Base-by-base conservation (phyloP, 139 green algal genomes). In the Micromonas pusilla region DNA sequence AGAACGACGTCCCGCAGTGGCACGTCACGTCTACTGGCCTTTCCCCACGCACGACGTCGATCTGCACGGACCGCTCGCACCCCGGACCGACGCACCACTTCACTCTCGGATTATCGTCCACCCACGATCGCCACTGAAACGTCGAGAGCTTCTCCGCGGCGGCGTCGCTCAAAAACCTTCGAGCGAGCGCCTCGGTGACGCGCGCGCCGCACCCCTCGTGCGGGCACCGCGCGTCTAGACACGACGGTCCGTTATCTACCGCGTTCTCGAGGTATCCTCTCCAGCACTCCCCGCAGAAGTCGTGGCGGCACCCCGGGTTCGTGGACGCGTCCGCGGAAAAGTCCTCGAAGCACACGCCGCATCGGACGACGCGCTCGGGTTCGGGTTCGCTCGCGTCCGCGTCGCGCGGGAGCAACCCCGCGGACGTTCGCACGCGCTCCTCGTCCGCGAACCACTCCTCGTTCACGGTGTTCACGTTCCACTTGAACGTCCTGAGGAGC, bases 271-370 rank as follows among this genome's bases (percentile, higher is more conserved):
- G 53, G 75, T 95, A 96, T 9, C 82, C 83, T 66, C 57, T 37
- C 89, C 89, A 96, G 89, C 91, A 96, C 53, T 72, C 74, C 31
- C 66, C 77, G 82, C 90, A 97, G 79, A 91, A 92, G 77, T 77
- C 71, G 83, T 96, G 91, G 75, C 89, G 62, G 90, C 90, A 87
- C 77, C 80, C 19, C 1, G 86, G 86, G 0, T 34, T 25, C 6
- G 73, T 70, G 52, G 79, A 73, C 32, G 78, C 34, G 0, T 78
- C 72, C 28, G 37, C 28, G 1, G 81, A 65, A 66, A 88, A 91
- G 3, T 68, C 78, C 25, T 97, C 93, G 39, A 96, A 98, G 87
- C 94, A 98, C 71, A 98, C 96, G 63, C 87, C 82, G 84, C 94
- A 98, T 2, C 31, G 82, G 26, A 83, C 78, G 82, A 89, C 83